Base-by-base conservation (phyloP, 768 basidiomycete genomes). In the Agrocybe praecox region DNA sequence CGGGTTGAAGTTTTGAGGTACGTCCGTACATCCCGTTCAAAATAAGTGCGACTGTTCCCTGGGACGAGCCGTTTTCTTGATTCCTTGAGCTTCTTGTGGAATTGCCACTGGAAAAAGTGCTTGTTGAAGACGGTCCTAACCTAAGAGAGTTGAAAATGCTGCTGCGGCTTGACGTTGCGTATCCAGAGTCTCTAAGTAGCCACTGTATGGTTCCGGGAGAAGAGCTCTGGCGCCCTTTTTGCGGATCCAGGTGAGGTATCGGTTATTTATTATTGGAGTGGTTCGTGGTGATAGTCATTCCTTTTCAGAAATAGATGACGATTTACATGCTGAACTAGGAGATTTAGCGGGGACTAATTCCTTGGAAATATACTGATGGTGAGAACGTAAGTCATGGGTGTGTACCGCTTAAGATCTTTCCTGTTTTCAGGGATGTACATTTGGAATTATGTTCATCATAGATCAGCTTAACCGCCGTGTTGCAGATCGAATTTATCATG, bases 401-500 rank as follows among this genome's bases (percentile, higher is more conserved):
- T 52, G 52, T 33, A 48, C 52, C 57, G 57, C 52, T 58, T 58
- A 58, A 33, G 46, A 55, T 44, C 21, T 51, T 51, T 51, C 48
- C 18, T 54, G 58, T 53, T 52, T 56, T 51, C 59, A 60, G 55
- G 59, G 59, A 56, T 60, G 47, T 47, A 36, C 36, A 26, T 21
- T 33, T 52, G 48, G 45, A 56, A 40, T 23, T 49, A 48, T 49
- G 51, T 23, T 51, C 59, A 60, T 60, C 54, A 60, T 52, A 36
- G 32, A 46, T 29, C 40, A 42, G 34, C n/a, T 23, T 29, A 51
- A 19, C 43, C 43, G 24, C 29, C 55, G 55, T 49, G 48, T 46
- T 51, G 49, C 59, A 50, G 59, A 60, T 60, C 59, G 3, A 14
- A n/a, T 29, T 56, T 33, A 56, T 60, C 58, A 52, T 50, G 52